Conservation (phyloP, 2,329 filamentous ascomycete species). For the Fusarium falciforme region DNA sequence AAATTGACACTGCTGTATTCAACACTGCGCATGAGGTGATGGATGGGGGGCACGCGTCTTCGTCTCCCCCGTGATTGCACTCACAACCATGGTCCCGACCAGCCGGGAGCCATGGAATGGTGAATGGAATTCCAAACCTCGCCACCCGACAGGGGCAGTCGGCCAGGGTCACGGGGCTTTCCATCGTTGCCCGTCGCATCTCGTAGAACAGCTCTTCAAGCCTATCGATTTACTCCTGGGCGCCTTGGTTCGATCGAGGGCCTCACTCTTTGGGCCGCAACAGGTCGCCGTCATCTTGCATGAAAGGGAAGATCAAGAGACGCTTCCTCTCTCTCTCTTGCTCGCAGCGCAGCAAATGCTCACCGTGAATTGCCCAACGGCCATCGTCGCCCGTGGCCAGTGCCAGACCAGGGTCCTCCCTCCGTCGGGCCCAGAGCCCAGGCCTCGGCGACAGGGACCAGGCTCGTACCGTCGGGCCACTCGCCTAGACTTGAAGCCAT, state of each 20-base stretch:
- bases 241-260: neutral
- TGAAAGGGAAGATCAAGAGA: neutral
- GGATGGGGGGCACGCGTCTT: neutral
- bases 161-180: slow-evolving; percentile 14
- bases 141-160: slow-evolving; percentile 31
- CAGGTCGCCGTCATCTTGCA: neutral
- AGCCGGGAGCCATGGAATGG: slow-evolving; percentile 32
- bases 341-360: neutral
- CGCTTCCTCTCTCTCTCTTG: neutral
- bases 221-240: neutral
- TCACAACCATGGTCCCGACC: slow-evolving; percentile 22
- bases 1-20: neutral
- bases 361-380: slow-evolving; percentile 1
- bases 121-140: slow-evolving; percentile 32
- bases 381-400: neutral
- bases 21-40: neutral
- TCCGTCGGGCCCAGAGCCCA: slow-evolving; percentile 16
- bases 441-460: slow-evolving; percentile 16
- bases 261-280: neutral
- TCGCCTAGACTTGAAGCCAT: slow-evolving; percentile 15
- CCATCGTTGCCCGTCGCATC: slow-evolving; percentile 16
- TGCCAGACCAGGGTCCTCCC: slow-evolving; percentile 21
- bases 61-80: slow-evolving; percentile 3
- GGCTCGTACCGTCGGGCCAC: slow-evolving; percentile 14
- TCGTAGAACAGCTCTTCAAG: neutral